These are phyloP conservation scores for Bryoerythrophyllum caledonicum DNA, from an alignment of 225 moss, liverwort and hornwort genomes.

Conservation along the genomic window DNA sequence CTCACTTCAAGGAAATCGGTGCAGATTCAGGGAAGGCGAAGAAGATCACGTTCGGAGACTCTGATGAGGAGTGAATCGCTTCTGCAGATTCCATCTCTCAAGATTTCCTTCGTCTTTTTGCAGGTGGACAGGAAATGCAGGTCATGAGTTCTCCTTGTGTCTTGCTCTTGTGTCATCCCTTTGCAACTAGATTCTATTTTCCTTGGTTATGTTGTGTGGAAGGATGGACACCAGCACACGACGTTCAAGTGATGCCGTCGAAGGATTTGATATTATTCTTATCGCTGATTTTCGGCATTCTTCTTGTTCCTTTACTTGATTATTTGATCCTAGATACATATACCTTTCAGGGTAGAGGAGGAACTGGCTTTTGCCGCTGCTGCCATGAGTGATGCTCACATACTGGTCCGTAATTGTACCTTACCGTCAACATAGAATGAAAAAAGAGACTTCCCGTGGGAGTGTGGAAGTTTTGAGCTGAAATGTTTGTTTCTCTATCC, in stretches of 20 bases:
- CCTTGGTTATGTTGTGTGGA: slow-evolving; percentile 25
- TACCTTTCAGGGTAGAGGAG: slow-evolving; percentile 9
- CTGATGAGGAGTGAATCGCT: slow-evolving; percentile 63
- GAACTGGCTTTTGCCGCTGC: slow-evolving; percentile 5
- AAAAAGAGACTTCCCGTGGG: neutral
- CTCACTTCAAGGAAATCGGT: slow-evolving; percentile 90
- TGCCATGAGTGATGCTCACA: slow-evolving; percentile 14
- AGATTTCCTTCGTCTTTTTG: slow-evolving; percentile 14
- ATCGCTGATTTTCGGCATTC: slow-evolving; percentile 12
- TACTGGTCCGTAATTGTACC: slow-evolving; percentile 18
- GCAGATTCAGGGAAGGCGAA: slow-evolving; percentile 73
- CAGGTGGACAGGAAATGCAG: slow-evolving; percentile 13
- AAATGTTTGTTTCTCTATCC: neutral
- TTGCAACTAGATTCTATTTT: slow-evolving; percentile 13
- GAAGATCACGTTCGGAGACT: slow-evolving; percentile 86
- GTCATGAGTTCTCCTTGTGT: too few relatives aligned
- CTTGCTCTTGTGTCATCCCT: too few relatives aligned
- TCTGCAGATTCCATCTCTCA: neutral
- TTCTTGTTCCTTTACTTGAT: slow-evolving; percentile 22
- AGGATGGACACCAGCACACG: slow-evolving; percentile 26
- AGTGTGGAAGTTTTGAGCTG: slow-evolving; percentile 9
- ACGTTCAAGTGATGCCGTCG: slow-evolving; percentile 11
- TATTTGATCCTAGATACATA: neutral
- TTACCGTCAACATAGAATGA: slow-evolving; percentile 13
- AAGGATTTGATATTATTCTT: slow-evolving; percentile 17